A percentile compares a stretch with the other conserved stretches of the same genome.
phyloP scores from a whole-genome alignment of 2,329 filamentous ascomycete species.

The Mycosphaerella sp. region DNA sequence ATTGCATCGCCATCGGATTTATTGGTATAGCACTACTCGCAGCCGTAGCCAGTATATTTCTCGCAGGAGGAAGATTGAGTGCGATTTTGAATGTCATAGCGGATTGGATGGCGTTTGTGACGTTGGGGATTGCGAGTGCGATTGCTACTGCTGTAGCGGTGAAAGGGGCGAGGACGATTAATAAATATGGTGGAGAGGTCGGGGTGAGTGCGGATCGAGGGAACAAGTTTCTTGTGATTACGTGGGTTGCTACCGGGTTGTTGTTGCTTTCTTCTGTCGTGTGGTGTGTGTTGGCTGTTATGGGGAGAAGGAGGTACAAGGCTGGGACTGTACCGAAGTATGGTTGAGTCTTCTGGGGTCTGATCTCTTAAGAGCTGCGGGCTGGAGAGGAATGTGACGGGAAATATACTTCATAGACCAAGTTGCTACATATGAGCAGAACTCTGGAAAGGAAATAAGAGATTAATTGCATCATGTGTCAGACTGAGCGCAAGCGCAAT shows the following conservation, averaged over 20 bases:
- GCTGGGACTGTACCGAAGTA: background rate
- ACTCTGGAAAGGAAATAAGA: too few relatives aligned
- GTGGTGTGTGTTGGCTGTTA: background rate
- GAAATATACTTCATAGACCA: too few relatives aligned
- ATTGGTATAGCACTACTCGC: constrained; percentile 47
- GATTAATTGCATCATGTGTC: too few relatives aligned
- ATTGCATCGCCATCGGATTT: constrained; percentile 51
- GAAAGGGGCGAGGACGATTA: constrained; percentile 49
- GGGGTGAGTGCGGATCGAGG: constrained; percentile 48
- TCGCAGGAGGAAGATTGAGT: constrained; percentile 41
- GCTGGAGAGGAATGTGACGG: too few relatives aligned
- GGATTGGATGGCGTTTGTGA: constrained; percentile 47
- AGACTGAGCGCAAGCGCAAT: too few relatives aligned
- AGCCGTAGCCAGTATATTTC: constrained; percentile 39
- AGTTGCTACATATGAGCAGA: too few relatives aligned
- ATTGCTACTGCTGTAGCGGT: constrained; percentile 59
- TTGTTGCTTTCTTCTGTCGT: background rate
- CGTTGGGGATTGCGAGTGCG: constrained; percentile 66
- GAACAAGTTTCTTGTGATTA: constrained; percentile 51
- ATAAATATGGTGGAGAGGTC: constrained; percentile 46
- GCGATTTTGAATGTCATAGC: constrained; percentile 47
- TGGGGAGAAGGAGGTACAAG: background rate
- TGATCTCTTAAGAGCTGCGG: too few relatives aligned
- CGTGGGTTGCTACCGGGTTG: constrained; percentile 49
- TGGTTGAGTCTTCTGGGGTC: background rate